Evolutionary conservation across 2,329 filamentous ascomycete genomes (phyloP).

Genomic region (Beauveria sp.): DNA sequence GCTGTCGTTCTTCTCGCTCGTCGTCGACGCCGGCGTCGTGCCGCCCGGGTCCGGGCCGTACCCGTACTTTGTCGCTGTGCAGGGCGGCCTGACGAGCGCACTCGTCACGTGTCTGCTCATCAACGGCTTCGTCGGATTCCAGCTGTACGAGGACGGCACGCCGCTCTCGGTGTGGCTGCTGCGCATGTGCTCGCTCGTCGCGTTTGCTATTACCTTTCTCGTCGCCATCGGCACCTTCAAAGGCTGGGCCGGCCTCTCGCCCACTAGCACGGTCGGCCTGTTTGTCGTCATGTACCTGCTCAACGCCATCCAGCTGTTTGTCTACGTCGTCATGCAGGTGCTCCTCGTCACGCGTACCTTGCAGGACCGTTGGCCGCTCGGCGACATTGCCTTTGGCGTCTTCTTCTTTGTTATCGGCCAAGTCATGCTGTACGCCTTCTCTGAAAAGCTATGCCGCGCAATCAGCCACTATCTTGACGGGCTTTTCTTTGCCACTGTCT

Average conservation of each 20-base stretch:
- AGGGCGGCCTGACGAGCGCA: slow-evolving; percentile 78
- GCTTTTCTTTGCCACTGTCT: slow-evolving; percentile 86
- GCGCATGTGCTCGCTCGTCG: slow-evolving; percentile 65
- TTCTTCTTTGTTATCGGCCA: slow-evolving; percentile 91
- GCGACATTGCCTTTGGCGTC: slow-evolving; percentile 82
- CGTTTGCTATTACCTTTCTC: slow-evolving; percentile 81
- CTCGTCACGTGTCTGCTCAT: slow-evolving; percentile 84
- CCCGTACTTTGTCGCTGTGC: slow-evolving; percentile 84
- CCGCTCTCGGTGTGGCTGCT: slow-evolving; percentile 90
- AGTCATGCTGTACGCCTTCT: slow-evolving; percentile 86
- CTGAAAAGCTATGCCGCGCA: slow-evolving; percentile 72
- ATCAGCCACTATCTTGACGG: slow-evolving; percentile 92
- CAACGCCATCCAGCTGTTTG: slow-evolving; percentile 75
- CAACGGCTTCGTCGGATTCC: slow-evolving; percentile 97
- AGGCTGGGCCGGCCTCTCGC: slow-evolving; percentile 76
- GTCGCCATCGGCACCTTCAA: slow-evolving; percentile 91
- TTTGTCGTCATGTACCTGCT: slow-evolving; percentile 90
- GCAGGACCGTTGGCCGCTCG: slow-evolving; percentile 90
- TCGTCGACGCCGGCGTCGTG: slow-evolving; percentile 88
- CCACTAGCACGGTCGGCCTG: slow-evolving; percentile 78
- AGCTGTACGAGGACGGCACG: slow-evolving; percentile 95
- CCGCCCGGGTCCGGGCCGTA: slow-evolving; percentile 74
- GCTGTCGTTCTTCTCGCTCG: slow-evolving; percentile 78
- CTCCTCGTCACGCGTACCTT: slow-evolving; percentile 83
- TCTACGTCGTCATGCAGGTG: slow-evolving; percentile 84